A percentile compares a stretch with the other conserved stretches of the same genome.
Conservation (phyloP, 1,284 basidiomycete species). For the Boletellus deceptivus region DNA sequence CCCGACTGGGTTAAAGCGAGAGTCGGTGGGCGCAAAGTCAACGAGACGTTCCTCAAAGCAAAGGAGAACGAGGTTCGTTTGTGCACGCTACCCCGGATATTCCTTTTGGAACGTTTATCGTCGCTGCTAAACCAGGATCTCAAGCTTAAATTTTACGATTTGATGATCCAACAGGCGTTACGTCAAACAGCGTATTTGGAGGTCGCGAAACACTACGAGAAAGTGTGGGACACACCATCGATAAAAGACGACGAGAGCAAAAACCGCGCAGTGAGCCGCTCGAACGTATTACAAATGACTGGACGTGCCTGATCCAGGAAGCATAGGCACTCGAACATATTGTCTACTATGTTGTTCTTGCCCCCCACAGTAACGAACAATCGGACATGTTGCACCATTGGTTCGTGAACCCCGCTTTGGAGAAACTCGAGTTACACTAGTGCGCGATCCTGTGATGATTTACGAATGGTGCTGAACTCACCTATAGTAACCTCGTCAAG, state of each 20-base stretch:
- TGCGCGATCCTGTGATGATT: constrained; percentile 42
- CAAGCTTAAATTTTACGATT: constrained; percentile 93
- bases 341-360: constrained; percentile 91
- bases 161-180: constrained; percentile 94
- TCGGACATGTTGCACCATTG: constrained; percentile 94
- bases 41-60: constrained; percentile 90
- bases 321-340: constrained; percentile 86
- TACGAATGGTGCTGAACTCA: constrained; percentile 7
- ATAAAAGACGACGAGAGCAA: constrained; percentile 82
- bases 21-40: constrained; percentile 93
- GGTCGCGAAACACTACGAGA: constrained; percentile 93
- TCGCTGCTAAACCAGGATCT: constrained; percentile 64
- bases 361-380: constrained; percentile 96
- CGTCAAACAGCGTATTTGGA: constrained; percentile 87
- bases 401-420: constrained; percentile 73
- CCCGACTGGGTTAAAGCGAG: constrained; percentile 89
- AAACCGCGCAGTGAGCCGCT: constrained; percentile 64
- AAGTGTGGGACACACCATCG: constrained; percentile 93
- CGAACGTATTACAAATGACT: not conserved
- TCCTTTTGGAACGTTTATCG: not conserved
- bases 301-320: constrained; percentile 7
- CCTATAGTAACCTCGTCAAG: constrained; percentile 84
- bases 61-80: constrained; percentile 78
- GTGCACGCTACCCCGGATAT: not conserved
- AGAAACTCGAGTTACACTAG: constrained; percentile 85